Evolutionary conservation across 2,329 filamentous ascomycete species (phyloP).

Genomic region (Basipetospora sp.): DNA sequence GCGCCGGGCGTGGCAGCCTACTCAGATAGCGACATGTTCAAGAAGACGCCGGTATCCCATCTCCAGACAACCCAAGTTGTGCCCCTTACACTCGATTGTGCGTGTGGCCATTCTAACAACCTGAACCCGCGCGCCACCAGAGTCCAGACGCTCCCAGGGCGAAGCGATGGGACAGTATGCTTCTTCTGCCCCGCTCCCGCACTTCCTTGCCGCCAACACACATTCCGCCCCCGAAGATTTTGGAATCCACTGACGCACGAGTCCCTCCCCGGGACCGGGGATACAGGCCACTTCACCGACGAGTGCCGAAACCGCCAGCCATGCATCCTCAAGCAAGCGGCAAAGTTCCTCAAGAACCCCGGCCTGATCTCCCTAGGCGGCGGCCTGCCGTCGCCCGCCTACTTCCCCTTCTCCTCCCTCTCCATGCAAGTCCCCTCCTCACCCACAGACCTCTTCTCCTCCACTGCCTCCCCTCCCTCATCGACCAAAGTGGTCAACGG

Average conservation of each 20-base stretch:
- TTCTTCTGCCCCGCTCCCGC: background rate
- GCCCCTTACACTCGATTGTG: too few species aligned
- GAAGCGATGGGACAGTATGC: too few species aligned
- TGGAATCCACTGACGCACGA: too few species aligned
- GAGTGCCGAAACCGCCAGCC: constrained; percentile 48
- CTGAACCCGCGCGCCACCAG: too few species aligned
- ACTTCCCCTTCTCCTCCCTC: constrained; percentile 81
- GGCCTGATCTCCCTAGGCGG: constrained; percentile 86
- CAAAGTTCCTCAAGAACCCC: constrained; percentile 62
- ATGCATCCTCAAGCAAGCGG: constrained; percentile 70
- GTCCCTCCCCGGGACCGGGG: too few species aligned
- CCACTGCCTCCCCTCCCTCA: constrained; percentile 36
- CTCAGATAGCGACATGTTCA: constrained; percentile 66
- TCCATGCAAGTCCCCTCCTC: constrained; percentile 52
- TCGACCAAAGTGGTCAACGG: too few species aligned
- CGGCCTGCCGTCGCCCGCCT: constrained; percentile 72
- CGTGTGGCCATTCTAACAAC: too few species aligned
- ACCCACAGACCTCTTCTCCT: constrained; percentile 50
- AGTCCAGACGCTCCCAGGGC: too few species aligned
- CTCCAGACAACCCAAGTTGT: too few species aligned
- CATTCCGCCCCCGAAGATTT: background rate
- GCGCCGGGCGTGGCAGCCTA: constrained; percentile 63
- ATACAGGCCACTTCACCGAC: constrained; percentile 44
- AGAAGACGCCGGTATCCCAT: constrained; percentile 14
- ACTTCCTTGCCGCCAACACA: background rate